phyloP scores from a whole-genome alignment of 2,329 filamentous ascomycete genomes.

The Pestalotiopsis sp. region DNA sequence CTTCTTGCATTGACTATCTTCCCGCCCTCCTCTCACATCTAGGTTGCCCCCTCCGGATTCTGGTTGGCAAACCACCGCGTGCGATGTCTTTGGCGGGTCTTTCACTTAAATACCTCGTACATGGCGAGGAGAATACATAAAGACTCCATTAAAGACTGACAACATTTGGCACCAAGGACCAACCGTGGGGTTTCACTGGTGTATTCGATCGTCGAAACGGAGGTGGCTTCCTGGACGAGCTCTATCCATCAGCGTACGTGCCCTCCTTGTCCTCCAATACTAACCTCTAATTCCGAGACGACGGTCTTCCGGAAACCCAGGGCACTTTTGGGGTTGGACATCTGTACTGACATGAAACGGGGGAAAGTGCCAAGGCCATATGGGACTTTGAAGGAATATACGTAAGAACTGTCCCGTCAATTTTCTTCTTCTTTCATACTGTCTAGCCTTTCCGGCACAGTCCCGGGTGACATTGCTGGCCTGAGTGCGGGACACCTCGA shows the following conservation, averaged over 20 bases:
- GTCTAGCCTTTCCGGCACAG: too few species aligned
- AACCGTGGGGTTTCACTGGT: slow-evolving; percentile 81
- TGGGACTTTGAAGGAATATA: slow-evolving; percentile 60
- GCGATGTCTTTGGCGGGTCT: not conserved
- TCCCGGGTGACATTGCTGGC: too few species aligned
- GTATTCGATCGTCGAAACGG: slow-evolving; percentile 81
- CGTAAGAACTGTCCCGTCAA: not conserved
- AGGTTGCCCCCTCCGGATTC: not conserved
- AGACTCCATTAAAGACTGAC: not conserved
- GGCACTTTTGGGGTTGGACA: not conserved
- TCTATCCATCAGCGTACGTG: slow-evolving; percentile 80
- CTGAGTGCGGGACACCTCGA: too few species aligned
- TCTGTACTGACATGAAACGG: not conserved
- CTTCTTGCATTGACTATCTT: too few species aligned
- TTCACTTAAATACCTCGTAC: not conserved
- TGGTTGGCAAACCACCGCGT: not conserved
- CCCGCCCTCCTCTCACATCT: too few species aligned
- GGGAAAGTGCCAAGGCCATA: slow-evolving; percentile 54
- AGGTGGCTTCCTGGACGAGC: slow-evolving; percentile 85
- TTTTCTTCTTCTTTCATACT: not conserved
- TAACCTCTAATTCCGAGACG: not conserved
- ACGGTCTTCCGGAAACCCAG: not conserved
- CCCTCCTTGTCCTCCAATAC: not conserved
- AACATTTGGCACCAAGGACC: not conserved
- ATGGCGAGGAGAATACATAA: too few species aligned